A percentile compares a stretch with the other conserved stretches of the same genome.
These are phyloP conservation scores for Hypoxylon sp. DNA, from an alignment of 2,329 filamentous ascomycete genomes.

Conservation along the genomic window DNA sequence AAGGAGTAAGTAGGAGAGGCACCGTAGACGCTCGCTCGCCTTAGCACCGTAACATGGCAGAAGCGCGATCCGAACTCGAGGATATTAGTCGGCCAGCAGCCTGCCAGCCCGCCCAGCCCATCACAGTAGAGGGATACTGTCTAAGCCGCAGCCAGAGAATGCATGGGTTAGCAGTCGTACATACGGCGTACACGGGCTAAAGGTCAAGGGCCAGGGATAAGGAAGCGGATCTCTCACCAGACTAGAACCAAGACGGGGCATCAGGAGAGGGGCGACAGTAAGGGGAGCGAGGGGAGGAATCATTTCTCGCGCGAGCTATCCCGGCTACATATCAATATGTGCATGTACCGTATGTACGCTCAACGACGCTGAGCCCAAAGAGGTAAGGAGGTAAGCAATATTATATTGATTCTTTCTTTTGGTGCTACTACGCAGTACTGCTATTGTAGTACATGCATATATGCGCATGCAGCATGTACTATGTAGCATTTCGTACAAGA, in stretches of 20 bases:
- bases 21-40: background rate
- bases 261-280: background rate
- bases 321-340: no score
- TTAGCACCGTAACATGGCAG: no score
- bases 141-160: slow-evolving; percentile 5
- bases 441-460: no score
- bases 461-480: no score
- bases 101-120: no score
- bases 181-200: no score
- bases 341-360: no score
- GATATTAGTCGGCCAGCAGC: slow-evolving; percentile 13
- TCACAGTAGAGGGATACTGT: slow-evolving; percentile 8
- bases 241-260: slow-evolving; percentile 11
- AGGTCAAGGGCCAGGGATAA: slow-evolving; percentile 11
- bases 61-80: slow-evolving; percentile 18
- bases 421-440: no score
- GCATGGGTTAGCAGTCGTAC: background rate
- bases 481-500: background rate
- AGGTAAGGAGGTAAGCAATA: slow-evolving; percentile 7
- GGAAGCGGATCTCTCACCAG: slow-evolving; percentile 3
- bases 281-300: background rate
- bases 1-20: slow-evolving; percentile 12
- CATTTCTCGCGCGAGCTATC: slow-evolving; percentile 6
- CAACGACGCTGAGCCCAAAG: slow-evolving; percentile 15
- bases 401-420: no score